Evolutionary conservation across 1,284 basidiomycete species (phyloP), one percentile per base, ranked within the genome.

Genomic region (Melampsora larici-populina): DNA sequence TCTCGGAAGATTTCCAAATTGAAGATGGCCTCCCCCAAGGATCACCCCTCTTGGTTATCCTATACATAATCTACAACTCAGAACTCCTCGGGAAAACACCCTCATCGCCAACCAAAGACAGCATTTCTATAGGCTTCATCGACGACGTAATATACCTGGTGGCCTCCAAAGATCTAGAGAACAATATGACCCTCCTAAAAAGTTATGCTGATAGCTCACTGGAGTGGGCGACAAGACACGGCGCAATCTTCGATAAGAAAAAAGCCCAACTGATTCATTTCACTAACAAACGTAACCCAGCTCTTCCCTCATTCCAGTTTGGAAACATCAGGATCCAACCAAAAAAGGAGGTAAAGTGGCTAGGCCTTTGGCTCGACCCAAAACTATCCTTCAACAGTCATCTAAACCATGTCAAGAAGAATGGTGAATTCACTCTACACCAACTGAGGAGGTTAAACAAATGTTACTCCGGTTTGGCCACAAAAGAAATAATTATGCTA

Each of bases 11-110:
- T 2, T 49, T 49, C 48, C 3, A 26, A 7, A 24, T 70, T 6
- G n/a, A 24, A 0, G 43, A 60, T 17, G 70, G 70, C 1, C 51
- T 71, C 1, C 70, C 70, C 1, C 70, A 71, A 71, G 70, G 70
- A 0, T 71, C 70, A 11, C 70, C 70, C 2, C 36, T 71, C 9
- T 43, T 11, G 13, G 40, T 43, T 9, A 43, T 43, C 6, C 40
- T 43, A 9, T 43, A 43, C 11, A 43, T 43, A 7, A 43, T 43
- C 5, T 43, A 43, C 40, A 43, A 43, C 40, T 43, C 40, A 9
- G 40, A 13, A 9, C 6, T 43, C 5, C 13, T 43, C 5, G 11
- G 11, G 1, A 43, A 43, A 9, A 13, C 5, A 4, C 5, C 40
- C 6, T 11, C 40, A 9, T 1, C 1, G 1, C 40, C 40, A n/a